phyloP scores from a whole-genome alignment of 2,329 filamentous ascomycete genomes.

The Colletotrichum tropicale region DNA sequence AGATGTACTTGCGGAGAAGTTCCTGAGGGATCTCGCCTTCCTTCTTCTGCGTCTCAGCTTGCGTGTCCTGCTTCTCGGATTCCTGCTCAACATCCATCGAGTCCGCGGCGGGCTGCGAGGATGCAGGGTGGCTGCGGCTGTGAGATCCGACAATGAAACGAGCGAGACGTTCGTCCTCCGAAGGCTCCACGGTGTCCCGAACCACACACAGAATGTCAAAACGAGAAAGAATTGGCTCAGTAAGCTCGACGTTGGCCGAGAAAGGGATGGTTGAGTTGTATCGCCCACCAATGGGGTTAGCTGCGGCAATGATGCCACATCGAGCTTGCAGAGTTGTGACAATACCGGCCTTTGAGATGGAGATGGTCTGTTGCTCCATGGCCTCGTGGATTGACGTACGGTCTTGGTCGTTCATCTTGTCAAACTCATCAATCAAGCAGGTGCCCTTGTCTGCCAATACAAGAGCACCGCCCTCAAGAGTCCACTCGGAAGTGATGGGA shows the following conservation, averaged over 20 bases:
- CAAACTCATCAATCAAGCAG: constrained; percentile 97
- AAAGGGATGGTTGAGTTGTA: constrained; percentile 98
- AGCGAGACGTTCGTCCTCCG: constrained; percentile 90
- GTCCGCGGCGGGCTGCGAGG: constrained; percentile 52
- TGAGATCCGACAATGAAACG: constrained; percentile 96
- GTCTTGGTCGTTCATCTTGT: constrained; percentile 99
- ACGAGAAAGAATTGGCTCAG: constrained; percentile 95
- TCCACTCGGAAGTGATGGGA: constrained; percentile 96
- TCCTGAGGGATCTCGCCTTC: constrained; percentile 86
- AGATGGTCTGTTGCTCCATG: constrained; percentile 99
- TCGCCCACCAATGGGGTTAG: constrained; percentile 93
- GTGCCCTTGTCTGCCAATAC: constrained; percentile 95
- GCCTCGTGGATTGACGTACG: constrained; percentile 98
- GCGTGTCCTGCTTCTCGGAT: constrained; percentile 45
- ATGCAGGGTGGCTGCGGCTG: constrained; percentile 79
- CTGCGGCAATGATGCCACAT: constrained; percentile 94
- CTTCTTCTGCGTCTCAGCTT: constrained; percentile 35
- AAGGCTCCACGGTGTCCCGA: constrained; percentile 90
- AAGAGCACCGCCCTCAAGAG: constrained; percentile 91
- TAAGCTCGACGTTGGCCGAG: constrained; percentile 94
- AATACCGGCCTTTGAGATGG: constrained; percentile 97
- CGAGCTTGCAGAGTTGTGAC: constrained; percentile 96
- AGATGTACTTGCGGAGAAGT: constrained; percentile 92
- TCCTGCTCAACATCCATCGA: constrained; percentile 70
- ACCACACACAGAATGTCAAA: constrained; percentile 98